Evolutionary conservation across 2,329 filamentous ascomycete species (phyloP), one percentile per base, ranked within the genome.

Genomic region (Dactylonectria macrodidyma): DNA sequence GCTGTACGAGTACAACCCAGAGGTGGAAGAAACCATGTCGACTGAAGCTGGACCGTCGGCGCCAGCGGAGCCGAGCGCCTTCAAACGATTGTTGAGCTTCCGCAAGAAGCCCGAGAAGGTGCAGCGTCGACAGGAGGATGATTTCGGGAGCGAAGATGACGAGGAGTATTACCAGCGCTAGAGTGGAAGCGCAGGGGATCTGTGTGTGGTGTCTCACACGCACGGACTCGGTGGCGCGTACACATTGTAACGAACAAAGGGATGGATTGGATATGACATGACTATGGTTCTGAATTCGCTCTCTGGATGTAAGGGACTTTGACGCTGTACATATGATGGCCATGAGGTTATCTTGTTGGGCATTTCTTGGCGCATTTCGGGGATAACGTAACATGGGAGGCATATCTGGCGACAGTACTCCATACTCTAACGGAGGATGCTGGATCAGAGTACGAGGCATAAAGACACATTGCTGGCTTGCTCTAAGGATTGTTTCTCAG

Each of bases 1-100:
- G 59, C 87, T 86, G 81, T 91, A 91, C 65, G 86, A 88, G 59
- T 86, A 88, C 67, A 78, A 82, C 16, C 77, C 78, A 2, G 82
- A 83, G 59, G 81, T 83, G 5, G 81, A 83, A n/a, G 78, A 81
- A 6, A 59, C 66, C 12, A 57, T 66, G 14, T 38, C n/a, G 11
- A 34, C 48, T 2, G 38, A 58, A 14, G 58, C 66, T n/a, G 68
- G 36, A 55, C 56, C 71, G 62, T 48, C 68, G 19, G 68, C 70
- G 24, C 67, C 65, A 26, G 73, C 75, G 36, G 77, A 79, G 30
- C 76, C 80, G 10, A 79, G 75, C 30, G 81, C 81, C 0, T 80
- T 87, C 62, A 85, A 84, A 78, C 81, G 83, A 66, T 73, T 86
- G 44, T 71, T 87, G 24, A 87, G 84, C 71, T 77, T 86, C 67